Percentiles rank a stretch among this genome's conserved stretches.
phyloP scores from a whole-genome alignment of 108 stramenopile genomes.

The Aurantiochytrium sp. region DNA sequence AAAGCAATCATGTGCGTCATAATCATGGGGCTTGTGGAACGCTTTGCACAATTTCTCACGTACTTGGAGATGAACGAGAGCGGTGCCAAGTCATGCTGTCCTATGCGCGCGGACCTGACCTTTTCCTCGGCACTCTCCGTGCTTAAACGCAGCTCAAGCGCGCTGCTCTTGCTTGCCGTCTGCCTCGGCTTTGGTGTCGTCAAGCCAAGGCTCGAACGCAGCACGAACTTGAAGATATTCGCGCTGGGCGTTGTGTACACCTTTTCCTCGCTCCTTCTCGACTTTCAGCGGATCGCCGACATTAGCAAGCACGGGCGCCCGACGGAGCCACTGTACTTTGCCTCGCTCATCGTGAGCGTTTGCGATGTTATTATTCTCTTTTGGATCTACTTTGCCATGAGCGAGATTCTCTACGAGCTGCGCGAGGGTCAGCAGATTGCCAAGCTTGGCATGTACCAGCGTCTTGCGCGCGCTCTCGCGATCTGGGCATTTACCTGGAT shows the following conservation, averaged over 20 bases:
- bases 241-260: neutral
- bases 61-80: slow-evolving; percentile 9
- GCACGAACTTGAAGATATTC: neutral
- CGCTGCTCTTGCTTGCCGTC: neutral
- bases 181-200: slow-evolving; percentile 16
- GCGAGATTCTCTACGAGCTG: neutral
- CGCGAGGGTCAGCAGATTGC: neutral
- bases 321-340: neutral
- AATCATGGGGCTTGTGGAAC: neutral
- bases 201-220: neutral
- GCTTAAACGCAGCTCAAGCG: neutral
- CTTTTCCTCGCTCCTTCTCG: neutral
- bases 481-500: neutral
- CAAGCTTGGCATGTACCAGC: slow-evolving; percentile 7
- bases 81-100: neutral
- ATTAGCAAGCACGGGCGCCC: neutral
- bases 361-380: neutral
- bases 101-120: neutral
- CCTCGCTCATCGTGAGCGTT: neutral
- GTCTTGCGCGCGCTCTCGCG: neutral
- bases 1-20: neutral
- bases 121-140: slow-evolving; percentile 5
- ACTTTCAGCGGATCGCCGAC: neutral
- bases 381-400: slow-evolving; percentile 11
- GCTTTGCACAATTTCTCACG: neutral